These are phyloP conservation scores for Scheffersomyces ergatensis DNA, from an alignment of 805 yeast species.

Conservation along the genomic window DNA sequence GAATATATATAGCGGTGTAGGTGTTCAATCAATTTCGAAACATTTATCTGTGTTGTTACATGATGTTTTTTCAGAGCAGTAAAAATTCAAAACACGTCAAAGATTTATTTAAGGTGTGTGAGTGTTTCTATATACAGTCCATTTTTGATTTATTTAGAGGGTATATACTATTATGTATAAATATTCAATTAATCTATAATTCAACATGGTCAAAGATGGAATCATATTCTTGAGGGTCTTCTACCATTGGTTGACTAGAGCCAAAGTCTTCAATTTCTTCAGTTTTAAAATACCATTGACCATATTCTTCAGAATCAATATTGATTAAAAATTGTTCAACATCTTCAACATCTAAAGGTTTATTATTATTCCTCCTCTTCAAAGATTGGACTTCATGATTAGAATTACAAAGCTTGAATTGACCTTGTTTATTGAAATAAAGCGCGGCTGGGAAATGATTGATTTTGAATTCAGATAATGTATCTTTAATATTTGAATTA, in stretches of 20 bases:
- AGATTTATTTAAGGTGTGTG: too few species aligned
- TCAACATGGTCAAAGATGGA: slow-evolving; percentile 7
- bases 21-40: too few species aligned
- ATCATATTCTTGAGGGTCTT: slow-evolving; percentile 6
- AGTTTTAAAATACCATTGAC: slow-evolving; percentile 13
- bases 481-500: slow-evolving; percentile 11
- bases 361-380: slow-evolving; percentile 12
- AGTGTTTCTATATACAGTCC: background rate
- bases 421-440: slow-evolving; percentile 23
- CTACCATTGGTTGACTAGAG: slow-evolving; percentile 1
- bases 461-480: slow-evolving; percentile 22
- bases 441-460: slow-evolving; percentile 31
- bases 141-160: background rate
- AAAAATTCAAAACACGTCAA: background rate
- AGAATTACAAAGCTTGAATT: slow-evolving; percentile 22
- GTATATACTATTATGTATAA: background rate
- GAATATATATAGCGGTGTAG: too few species aligned
- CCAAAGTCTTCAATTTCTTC: too few species aligned
- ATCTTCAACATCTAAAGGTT: slow-evolving; percentile 14
- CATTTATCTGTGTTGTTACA: background rate
- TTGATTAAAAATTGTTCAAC: slow-evolving; percentile 8
- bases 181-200: too few species aligned
- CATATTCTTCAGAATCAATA: slow-evolving; percentile 15
- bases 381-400: slow-evolving; percentile 15
- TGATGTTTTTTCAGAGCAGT: background rate